Evolutionary conservation across 1,284 basidiomycete genomes (phyloP).

Genomic region (Schizopora paradoxa): DNA sequence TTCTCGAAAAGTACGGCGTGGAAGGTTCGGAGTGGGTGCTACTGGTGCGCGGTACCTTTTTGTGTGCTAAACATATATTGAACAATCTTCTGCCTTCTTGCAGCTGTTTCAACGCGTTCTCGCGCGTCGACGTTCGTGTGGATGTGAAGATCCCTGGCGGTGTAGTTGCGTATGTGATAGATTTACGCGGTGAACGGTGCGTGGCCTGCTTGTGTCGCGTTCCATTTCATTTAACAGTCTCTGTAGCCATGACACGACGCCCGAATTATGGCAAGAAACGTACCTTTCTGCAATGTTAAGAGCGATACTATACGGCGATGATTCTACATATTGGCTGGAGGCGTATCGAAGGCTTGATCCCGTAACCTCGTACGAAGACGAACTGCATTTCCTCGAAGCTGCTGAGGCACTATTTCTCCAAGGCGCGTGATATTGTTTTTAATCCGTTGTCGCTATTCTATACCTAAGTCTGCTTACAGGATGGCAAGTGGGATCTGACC

Average conservation of each 20-base stretch:
- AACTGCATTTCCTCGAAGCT: conserved; percentile 86
- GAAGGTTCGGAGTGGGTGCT: conserved; percentile 92
- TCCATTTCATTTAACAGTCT: conserved; percentile 2
- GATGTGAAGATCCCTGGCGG: conserved; percentile 99
- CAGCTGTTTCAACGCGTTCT: conserved; percentile 98
- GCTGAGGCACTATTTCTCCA: conserved; percentile 90
- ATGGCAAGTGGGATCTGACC: conserved; percentile 98
- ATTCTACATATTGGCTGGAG: conserved; percentile 86
- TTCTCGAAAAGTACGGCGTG: conserved; percentile 84
- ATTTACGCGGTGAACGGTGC: conserved; percentile 89
- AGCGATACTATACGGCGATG: conserved; percentile 93
- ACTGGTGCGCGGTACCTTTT: conserved; percentile 81
- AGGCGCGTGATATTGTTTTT: conserved; percentile 42
- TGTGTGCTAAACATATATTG: background rate
- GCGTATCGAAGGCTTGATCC: conserved; percentile 96
- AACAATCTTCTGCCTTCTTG: background rate
- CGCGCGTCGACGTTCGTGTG: conserved; percentile 92
- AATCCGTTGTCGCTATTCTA: background rate
- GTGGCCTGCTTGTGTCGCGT: conserved; percentile 24
- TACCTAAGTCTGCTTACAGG: conserved; percentile 41
- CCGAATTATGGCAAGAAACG: conserved; percentile 95
- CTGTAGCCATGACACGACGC: conserved; percentile 84
- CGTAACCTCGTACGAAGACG: conserved; percentile 85
- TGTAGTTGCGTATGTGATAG: conserved; percentile 92
- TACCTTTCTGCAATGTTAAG: conserved; percentile 91